Evolutionary conservation across 306 rosid species (phyloP), one percentile per base, ranked within the genome.

Genomic region (Citrullus mucosospermus): DNA sequence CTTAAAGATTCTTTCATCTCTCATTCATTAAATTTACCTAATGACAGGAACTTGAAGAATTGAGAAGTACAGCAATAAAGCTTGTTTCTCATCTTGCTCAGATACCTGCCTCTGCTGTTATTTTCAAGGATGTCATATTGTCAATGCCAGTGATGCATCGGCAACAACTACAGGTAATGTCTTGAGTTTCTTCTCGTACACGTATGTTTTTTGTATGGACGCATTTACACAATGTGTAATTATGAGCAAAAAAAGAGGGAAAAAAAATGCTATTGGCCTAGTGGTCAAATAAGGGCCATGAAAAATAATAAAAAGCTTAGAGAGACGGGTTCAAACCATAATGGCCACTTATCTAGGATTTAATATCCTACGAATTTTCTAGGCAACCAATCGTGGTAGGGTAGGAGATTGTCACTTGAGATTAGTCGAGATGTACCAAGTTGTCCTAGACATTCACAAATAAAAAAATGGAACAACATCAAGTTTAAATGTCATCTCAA

Each of bases 81-180:
- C 90, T 95, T 80, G 98, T 95, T 80, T 92, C 98, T 82, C 97
- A 87, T 82, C 89, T 92, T 83, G 97, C 97, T 67, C 98, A 91
- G 89, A 80, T 95, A 81, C 97, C 96, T 86, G 86, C 97, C 34
- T 91, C 96, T 3, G 97, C 98, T 36, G 80, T 85, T 77, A 86
- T 85, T 87, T 95, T 95, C 90, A 95, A 85, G 91, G 93, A 95
- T 74, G 91, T 85, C 76, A 80, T 95, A 73, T 85, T 91, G 84
- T 92, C 98, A 80, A 92, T 95, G 96, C 93, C 97, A 82, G 87
- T 89, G 62, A 75, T 85, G 76, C 98, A 91, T 78, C 90, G 97
- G 72, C 96, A 95, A 79, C 93, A 92, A 82, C 93, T 95, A 53
- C 98, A 95, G 97, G 98, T 92, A 66, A 66, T 78, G 71, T 76